Conservation (phyloP, 73 alveolate species). For the Loxodes magnus region DNA sequence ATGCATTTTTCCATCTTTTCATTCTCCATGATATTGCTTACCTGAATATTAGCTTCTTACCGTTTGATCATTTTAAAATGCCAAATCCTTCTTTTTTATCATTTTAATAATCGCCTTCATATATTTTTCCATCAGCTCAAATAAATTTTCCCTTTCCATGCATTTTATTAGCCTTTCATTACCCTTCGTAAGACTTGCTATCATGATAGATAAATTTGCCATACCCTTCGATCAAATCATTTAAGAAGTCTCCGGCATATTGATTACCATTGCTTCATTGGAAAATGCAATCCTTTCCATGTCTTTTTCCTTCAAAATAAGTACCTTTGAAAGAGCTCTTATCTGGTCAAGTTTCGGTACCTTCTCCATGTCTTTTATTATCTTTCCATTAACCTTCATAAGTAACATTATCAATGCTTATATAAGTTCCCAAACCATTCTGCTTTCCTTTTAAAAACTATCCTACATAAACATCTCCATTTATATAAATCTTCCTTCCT, state of each 20-base stretch:
- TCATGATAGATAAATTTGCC: conserved; percentile 66
- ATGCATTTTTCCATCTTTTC: conserved; percentile 72
- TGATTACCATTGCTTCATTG: conserved; percentile 53
- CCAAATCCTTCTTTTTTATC: conserved; percentile 84
- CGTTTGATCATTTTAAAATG: conserved; percentile 45
- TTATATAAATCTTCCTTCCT: conserved; percentile 36
- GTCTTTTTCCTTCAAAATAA: conserved; percentile 30
- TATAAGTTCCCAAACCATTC: conserved; percentile 42
- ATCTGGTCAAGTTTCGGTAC: conserved; percentile 53
- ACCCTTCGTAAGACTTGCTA: conserved; percentile 64
- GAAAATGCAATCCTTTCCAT: conserved; percentile 57
- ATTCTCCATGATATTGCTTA: conserved; percentile 68
- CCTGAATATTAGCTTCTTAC: too few relatives aligned
- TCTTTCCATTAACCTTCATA: conserved; percentile 56
- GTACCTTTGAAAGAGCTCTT: conserved; percentile 43
- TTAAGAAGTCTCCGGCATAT: conserved; percentile 73
- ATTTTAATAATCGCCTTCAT: conserved; percentile 63
- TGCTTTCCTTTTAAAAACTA: conserved; percentile 37
- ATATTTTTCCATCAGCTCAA: conserved; percentile 70
- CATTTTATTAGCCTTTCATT: conserved; percentile 50
- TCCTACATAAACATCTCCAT: conserved; percentile 51
- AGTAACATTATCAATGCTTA: conserved; percentile 21
- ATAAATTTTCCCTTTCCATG: conserved; percentile 64
- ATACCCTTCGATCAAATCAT: conserved; percentile 67
- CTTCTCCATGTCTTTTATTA: conserved; percentile 47